A percentile compares a stretch with the other conserved stretches of the same genome.
Conservation (phyloP, 2,329 filamentous ascomycete species). For the Metarhizium brunneum region DNA sequence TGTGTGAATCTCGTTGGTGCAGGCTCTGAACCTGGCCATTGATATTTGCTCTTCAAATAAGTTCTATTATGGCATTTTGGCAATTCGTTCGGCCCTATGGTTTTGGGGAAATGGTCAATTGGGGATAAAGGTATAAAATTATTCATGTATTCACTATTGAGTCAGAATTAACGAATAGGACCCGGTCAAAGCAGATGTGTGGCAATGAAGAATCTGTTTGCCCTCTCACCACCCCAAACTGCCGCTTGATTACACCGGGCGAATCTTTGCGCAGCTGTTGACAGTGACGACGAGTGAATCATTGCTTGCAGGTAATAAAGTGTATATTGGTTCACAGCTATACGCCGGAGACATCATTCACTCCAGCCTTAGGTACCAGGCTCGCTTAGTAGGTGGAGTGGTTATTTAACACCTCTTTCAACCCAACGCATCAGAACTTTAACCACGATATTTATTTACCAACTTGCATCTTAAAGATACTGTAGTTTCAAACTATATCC, state of each 20-base stretch:
- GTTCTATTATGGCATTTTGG: background rate
- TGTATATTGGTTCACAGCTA: background rate
- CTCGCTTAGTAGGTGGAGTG: too few relatives aligned
- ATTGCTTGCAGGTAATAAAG: background rate
- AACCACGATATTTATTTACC: too few relatives aligned
- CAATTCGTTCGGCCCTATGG: too few relatives aligned
- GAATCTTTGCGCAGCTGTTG: background rate
- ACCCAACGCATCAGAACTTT: too few relatives aligned
- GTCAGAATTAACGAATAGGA: background rate
- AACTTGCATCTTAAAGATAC: too few relatives aligned
- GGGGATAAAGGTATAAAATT: background rate
- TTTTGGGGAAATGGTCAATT: too few relatives aligned
- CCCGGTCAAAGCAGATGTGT: background rate
- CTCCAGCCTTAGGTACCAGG: background rate
- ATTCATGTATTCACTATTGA: background rate
- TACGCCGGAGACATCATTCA: background rate
- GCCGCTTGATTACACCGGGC: background rate
- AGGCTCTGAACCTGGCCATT: background rate
- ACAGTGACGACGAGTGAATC: background rate
- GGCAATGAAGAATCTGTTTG: background rate
- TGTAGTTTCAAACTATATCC: too few relatives aligned
- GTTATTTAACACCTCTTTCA: too few relatives aligned
- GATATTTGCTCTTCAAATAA: background rate
- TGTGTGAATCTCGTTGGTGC: conserved; percentile 19
- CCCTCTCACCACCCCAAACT: background rate